phyloP scores from a whole-genome alignment of 768 basidiomycete genomes.

The Leccinum subgranulosum region DNA sequence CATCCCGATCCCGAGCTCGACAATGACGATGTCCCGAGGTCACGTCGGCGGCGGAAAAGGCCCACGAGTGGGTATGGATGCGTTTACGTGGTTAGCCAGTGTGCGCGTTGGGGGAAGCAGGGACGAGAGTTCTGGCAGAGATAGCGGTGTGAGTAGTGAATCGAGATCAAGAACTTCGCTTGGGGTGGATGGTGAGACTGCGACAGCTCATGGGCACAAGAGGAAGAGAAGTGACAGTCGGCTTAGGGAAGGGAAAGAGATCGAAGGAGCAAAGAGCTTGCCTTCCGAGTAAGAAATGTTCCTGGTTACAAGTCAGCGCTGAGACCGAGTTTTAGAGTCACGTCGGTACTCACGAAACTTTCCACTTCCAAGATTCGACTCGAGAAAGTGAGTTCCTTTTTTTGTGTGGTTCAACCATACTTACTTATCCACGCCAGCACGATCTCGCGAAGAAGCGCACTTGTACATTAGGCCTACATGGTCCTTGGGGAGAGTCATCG shows the following conservation, averaged over 20 bases:
- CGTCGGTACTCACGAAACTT: conserved; percentile 65
- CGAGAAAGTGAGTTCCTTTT: conserved; percentile 60
- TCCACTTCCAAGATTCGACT: conserved; percentile 71
- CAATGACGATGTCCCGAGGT: conserved; percentile 47
- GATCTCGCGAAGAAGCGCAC: conserved; percentile 71
- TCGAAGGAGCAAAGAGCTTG: conserved; percentile 46
- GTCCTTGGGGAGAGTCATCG: conserved; percentile 87
- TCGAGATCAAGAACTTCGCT: conserved; percentile 42
- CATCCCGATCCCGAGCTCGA: conserved; percentile 24
- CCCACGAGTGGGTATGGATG: conserved; percentile 64
- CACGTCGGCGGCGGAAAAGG: conserved; percentile 45
- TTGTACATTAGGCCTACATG: conserved; percentile 82
- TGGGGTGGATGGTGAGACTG: conserved; percentile 12
- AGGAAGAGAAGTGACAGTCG: conserved; percentile 50
- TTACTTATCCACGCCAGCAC: conserved; percentile 39
- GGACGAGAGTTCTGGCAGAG: conserved; percentile 55
- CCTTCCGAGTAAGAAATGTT: conserved; percentile 64
- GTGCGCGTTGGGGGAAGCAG: conserved; percentile 61
- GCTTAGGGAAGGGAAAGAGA: conserved; percentile 29
- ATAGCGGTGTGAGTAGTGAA: conserved; percentile 43
- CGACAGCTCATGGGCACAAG: conserved; percentile 12
- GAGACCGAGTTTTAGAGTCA: conserved; percentile 48
- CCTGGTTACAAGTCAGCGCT: not conserved
- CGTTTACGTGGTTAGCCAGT: conserved; percentile 68
- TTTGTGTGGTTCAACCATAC: not conserved